A percentile compares a stretch with the other conserved stretches of the same genome.
Evolutionary conservation across 306 rosid species (phyloP).

Genomic region (Prunus fruticosa): DNA sequence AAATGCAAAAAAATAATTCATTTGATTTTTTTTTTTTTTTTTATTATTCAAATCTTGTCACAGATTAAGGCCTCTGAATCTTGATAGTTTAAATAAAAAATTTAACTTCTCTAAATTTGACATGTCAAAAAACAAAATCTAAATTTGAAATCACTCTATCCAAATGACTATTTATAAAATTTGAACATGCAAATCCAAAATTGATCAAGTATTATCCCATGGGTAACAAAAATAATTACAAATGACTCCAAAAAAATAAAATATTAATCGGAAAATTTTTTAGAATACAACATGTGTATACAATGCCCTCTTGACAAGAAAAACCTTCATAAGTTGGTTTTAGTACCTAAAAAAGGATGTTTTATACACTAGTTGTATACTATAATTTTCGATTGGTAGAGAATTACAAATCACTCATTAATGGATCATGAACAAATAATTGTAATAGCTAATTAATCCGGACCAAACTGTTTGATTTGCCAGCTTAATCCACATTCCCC

Average conservation of each 20-base stretch:
- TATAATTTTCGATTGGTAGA: background rate
- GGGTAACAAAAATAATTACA: background rate
- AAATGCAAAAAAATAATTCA: too few species aligned
- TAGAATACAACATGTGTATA: background rate
- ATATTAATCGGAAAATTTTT: background rate
- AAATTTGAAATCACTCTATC: too few species aligned
- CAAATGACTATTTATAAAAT: background rate
- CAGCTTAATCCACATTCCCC: background rate
- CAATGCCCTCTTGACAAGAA: background rate
- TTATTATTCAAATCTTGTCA: too few species aligned
- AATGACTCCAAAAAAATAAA: background rate
- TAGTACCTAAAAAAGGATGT: background rate
- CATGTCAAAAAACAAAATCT: too few species aligned
- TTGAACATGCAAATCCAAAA: background rate
- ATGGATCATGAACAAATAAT: background rate
- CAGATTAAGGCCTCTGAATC: too few species aligned
- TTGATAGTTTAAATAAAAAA: too few species aligned
- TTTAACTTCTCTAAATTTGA: too few species aligned
- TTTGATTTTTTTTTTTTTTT: too few species aligned
- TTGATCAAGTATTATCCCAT: background rate
- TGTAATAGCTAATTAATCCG: background rate
- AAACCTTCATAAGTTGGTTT: background rate
- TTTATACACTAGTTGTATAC: background rate
- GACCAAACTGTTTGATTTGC: slow-evolving; percentile 13
- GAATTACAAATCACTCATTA: background rate